phyloP scores from a whole-genome alignment of 768 basidiomycete species.

The Pleurotus ostreatus region DNA sequence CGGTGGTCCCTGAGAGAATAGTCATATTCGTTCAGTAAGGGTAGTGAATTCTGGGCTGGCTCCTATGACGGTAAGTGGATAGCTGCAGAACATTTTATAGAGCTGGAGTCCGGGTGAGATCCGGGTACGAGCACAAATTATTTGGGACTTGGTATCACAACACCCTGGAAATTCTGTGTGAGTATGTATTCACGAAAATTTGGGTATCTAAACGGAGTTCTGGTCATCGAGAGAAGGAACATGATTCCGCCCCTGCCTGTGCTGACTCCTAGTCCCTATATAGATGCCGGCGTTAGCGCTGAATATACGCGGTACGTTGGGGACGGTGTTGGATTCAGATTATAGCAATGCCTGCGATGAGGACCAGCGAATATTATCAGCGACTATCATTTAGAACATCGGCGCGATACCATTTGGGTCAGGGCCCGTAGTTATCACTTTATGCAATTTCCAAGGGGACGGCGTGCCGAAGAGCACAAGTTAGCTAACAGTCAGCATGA shows the following conservation, averaged over 20 bases:
- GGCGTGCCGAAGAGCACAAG: background rate
- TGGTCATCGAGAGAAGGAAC: too few relatives aligned
- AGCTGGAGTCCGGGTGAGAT: constrained; percentile 8
- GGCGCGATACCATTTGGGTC: too few relatives aligned
- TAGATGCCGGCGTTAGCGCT: too few relatives aligned
- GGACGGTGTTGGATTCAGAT: too few relatives aligned
- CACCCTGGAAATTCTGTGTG: background rate
- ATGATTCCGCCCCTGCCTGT: too few relatives aligned
- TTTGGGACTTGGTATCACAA: background rate
- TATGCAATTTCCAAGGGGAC: background rate
- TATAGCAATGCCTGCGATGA: too few relatives aligned
- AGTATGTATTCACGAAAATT: background rate
- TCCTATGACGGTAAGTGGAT: background rate
- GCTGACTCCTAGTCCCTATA: too few relatives aligned
- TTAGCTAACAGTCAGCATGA: background rate
- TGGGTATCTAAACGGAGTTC: constrained; percentile 1
- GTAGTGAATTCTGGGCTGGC: background rate
- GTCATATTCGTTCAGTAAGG: background rate
- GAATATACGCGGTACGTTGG: too few relatives aligned
- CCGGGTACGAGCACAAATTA: background rate
- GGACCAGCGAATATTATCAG: too few relatives aligned
- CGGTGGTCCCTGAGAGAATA: background rate
- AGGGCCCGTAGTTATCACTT: background rate
- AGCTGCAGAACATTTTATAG: background rate
- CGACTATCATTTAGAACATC: too few relatives aligned